phyloP scores from a whole-genome alignment of 441 rosid species.

The Corymbia calophylla region DNA sequence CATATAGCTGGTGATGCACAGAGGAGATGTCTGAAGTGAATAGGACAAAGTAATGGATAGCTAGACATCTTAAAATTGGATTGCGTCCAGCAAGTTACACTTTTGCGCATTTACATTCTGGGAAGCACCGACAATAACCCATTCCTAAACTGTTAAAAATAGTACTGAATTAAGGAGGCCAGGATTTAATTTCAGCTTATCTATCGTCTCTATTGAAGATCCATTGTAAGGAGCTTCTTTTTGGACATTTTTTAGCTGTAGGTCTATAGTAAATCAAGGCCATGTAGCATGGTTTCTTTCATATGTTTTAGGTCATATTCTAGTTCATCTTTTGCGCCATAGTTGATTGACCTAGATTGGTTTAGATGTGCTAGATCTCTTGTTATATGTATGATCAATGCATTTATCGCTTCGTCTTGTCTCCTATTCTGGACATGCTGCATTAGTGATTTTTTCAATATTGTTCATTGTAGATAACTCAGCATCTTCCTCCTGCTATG shows the following conservation, averaged over 20 bases:
- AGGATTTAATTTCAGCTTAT: background rate
- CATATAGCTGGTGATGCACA: background rate
- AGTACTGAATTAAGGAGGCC: background rate
- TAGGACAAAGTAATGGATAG: background rate
- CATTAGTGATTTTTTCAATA: background rate
- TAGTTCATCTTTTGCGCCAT: background rate
- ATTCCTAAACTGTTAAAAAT: background rate
- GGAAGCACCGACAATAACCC: background rate
- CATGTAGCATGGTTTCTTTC: background rate
- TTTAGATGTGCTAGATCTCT: background rate
- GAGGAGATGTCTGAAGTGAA: background rate
- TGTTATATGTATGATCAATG: background rate
- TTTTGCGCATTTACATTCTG: background rate
- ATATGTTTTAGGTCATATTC: background rate
- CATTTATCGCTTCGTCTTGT: background rate
- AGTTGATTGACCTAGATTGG: background rate
- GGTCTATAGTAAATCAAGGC: background rate
- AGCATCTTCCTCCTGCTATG: background rate
- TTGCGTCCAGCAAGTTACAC: background rate
- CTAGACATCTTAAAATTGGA: background rate
- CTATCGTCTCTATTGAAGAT: background rate
- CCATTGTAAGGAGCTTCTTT: background rate
- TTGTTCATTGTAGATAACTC: background rate
- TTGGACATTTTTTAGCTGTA: background rate
- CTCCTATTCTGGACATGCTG: background rate